Base-by-base conservation (phyloP, 176 grass and related monocot genomes). In the Lolium multiflorum region DNA sequence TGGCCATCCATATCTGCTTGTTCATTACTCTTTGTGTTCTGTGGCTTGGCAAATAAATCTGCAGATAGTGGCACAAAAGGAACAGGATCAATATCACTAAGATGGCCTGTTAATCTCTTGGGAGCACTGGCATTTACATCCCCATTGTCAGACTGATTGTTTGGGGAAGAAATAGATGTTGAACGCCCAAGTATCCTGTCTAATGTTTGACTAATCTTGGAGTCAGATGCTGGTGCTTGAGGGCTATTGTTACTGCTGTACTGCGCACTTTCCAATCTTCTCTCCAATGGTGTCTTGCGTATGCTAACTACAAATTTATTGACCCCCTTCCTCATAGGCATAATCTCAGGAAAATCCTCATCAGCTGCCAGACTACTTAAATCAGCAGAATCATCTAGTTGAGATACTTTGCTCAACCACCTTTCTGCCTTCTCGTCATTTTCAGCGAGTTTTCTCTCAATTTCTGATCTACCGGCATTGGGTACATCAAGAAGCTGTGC, bases 111-210 rank as follows among this genome's bases (percentile, higher is more conserved):
- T 76, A 71, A 78, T 77, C 80, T 82, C 38, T 85, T 91, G 26
- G 68, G 54, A 79, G 51, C 37, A 31, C 69, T 65, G 68, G 79
- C 25, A 88, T 89, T 73, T 57, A 56, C 54, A 48, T 25, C 76
- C 59, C 76, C 76, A 59, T 18, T 41, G 47, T 55, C 78, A 79
- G 88, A 78, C 18, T 89, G 76, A 75, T 82, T 57, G 48, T 74
- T 82, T 63, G 68, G 63, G 22, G 49, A 43, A 65, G 84, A 62
- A 69, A 71, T 56, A 74, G 54, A 79, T 76, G 90, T 69, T 5
- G 90, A 85, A 81, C 84, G 91, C 62, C 93, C 86, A 60, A 98
- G 87, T 82, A 98, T 94, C 87, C 93, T 91, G 86, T 98, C 93
- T 83, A 98, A 87, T 26, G 83, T 96, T 88, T 98, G 79, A 84